phyloP scores from a whole-genome alignment of 345 rosid species.

The Citrus inodora region DNA sequence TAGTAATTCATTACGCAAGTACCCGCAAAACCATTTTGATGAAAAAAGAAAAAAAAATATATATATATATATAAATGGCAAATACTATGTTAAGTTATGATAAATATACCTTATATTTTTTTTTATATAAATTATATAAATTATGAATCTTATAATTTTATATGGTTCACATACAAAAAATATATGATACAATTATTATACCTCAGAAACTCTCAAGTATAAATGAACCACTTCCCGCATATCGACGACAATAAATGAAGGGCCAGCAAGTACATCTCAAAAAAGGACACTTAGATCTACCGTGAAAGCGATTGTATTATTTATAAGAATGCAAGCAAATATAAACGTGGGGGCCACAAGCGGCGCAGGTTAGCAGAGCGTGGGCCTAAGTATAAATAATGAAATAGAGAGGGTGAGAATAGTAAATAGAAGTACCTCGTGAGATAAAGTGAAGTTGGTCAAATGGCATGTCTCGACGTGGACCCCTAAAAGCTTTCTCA shows the following conservation, averaged over 20 bases:
- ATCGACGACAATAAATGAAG: not conserved
- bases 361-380: not conserved
- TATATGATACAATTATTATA: no score
- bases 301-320: not conserved
- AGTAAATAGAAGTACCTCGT: slow-evolving; percentile 51
- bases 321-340: not conserved
- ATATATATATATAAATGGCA: no score
- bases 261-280: not conserved
- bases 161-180: no score
- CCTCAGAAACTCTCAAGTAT: fast-evolving
- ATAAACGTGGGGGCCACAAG: not conserved
- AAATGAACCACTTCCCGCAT: not conserved
- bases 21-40: no score
- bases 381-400: not conserved
- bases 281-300: not conserved
- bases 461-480: slow-evolving; percentile 85
- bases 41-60: no score
- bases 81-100: no score
- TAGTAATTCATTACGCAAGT: no score
- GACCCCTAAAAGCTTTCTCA: slow-evolving; percentile 72
- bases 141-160: no score
- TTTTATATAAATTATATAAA: no score
- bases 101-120: no score
- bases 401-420: not conserved
- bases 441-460: slow-evolving; percentile 77